Conservation (phyloP, 345 rosid species). For the Citrus medica region DNA sequence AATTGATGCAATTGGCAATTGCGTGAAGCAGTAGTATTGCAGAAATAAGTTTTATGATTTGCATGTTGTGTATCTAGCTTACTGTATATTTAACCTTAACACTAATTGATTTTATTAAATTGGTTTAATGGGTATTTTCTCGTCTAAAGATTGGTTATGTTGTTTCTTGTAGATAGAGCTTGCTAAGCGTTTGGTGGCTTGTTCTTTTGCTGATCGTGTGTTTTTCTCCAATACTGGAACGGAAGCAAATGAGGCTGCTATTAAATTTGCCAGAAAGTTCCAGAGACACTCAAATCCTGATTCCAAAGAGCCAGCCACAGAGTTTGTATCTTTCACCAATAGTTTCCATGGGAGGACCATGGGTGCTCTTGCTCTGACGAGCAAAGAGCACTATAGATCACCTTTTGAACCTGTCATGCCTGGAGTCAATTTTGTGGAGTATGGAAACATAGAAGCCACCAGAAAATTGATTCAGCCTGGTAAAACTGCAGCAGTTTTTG, state of each 20-base stretch:
- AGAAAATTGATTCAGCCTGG: constrained; percentile 45
- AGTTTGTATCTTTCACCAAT: constrained; percentile 70
- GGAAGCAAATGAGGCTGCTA: constrained; percentile 96
- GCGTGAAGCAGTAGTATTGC: not conserved
- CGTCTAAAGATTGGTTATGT: not conserved
- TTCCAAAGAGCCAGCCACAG: constrained; percentile 47
- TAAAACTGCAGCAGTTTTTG: constrained; percentile 83
- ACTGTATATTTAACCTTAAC: not conserved
- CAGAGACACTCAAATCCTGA: constrained; percentile 63
- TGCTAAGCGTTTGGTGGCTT: constrained; percentile 67
- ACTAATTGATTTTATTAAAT: not conserved
- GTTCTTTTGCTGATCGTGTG: constrained; percentile 79
- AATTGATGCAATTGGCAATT: not conserved
- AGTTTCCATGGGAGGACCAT: constrained; percentile 96
- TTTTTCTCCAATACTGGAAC: constrained; percentile 90
- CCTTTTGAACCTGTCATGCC: constrained; percentile 99
- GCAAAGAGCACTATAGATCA: constrained; percentile 77
- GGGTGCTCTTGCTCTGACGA: constrained; percentile 91
- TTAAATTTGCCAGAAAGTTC: constrained; percentile 85
- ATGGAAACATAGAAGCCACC: constrained; percentile 68
- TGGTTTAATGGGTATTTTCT: not conserved
- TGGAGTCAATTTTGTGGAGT: constrained; percentile 88
- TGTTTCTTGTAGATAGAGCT: constrained; percentile 60
- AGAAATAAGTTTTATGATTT: not conserved
- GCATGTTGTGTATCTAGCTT: not conserved